phyloP scores from a whole-genome alignment of 345 rosid species.

The Syzygium oleosum region DNA sequence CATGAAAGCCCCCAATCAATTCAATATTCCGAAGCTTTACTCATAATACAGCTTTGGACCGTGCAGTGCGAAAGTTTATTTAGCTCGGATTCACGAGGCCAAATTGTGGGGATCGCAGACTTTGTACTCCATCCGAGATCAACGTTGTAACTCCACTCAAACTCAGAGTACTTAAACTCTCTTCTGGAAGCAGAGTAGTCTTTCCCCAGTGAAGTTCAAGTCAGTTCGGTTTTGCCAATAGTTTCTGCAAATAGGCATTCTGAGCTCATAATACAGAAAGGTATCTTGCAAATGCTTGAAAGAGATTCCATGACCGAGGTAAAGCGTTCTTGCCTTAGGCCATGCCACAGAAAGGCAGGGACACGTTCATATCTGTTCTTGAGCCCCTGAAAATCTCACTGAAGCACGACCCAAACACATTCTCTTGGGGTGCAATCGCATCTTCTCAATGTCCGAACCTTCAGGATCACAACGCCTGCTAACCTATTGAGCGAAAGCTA shows the following conservation, averaged over 20 bases:
- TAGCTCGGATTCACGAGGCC: no score
- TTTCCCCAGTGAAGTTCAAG: neutral
- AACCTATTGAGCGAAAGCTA: neutral
- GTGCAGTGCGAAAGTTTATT: neutral
- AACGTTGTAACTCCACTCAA: neutral
- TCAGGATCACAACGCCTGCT: neutral
- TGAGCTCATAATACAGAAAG: neutral
- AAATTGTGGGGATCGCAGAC: neutral
- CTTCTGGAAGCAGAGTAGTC: neutral
- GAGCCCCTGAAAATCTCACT: neutral
- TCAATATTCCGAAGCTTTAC: neutral
- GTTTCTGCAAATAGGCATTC: neutral
- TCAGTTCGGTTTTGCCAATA: neutral
- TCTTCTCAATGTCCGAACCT: neutral
- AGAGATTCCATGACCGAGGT: neutral
- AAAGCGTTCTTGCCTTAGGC: neutral
- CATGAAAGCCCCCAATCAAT: neutral
- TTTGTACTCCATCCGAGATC: neutral
- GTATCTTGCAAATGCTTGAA: neutral
- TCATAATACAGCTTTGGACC: neutral
- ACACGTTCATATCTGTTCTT: neutral
- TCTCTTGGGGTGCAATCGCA: neutral
- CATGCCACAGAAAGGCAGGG: neutral
- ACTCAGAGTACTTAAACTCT: neutral
- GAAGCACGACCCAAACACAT: neutral